A percentile compares a stretch with the other conserved stretches of the same genome.
These are phyloP conservation scores for Globisporangium perplexum DNA, from an alignment of 352 stramenopile genomes.

Conservation along the genomic window DNA sequence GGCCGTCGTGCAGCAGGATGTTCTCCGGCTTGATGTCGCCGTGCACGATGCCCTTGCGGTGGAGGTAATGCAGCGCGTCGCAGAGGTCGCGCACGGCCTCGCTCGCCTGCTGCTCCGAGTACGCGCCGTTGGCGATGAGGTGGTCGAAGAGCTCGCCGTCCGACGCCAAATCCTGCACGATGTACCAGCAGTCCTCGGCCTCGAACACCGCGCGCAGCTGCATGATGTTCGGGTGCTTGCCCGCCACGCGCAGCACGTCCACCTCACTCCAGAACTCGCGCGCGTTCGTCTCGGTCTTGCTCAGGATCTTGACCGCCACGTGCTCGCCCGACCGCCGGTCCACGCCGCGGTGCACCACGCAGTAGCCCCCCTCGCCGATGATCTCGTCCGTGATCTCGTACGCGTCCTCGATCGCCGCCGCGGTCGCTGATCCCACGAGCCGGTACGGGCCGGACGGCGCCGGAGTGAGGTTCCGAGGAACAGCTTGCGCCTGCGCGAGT, in stretches of 20 bases:
- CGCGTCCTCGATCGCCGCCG: conserved; percentile 44
- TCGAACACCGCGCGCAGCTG: conserved; percentile 69
- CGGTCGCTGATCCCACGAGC: conserved; percentile 1
- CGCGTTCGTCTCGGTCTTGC: conserved; percentile 68
- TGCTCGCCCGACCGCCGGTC: conserved; percentile 57
- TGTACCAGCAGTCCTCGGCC: conserved; percentile 70
- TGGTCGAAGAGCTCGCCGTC: conserved; percentile 87
- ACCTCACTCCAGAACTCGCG: conserved; percentile 84
- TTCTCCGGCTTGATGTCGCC: conserved; percentile 89
- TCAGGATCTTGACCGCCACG: conserved; percentile 78
- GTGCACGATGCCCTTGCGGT: conserved; percentile 85
- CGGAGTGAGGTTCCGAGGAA: background rate
- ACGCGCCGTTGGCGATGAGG: conserved; percentile 79
- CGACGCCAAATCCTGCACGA: conserved; percentile 80
- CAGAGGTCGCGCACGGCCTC: conserved; percentile 63
- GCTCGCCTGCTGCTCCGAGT: conserved; percentile 78
- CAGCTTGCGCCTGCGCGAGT: conserved; percentile 3
- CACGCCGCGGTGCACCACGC: conserved; percentile 65
- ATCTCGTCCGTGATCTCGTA: conserved; percentile 81
- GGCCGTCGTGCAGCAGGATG: conserved; percentile 62
- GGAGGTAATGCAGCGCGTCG: conserved; percentile 77
- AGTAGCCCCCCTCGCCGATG: conserved; percentile 76
- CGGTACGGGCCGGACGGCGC: background rate
- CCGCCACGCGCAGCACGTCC: conserved; percentile 65
- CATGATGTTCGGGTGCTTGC: conserved; percentile 77